Evolutionary conservation across 2,329 filamentous ascomycete genomes (phyloP), one percentile per base, ranked within the genome.

Genomic region (Pseudogymnoascus sp.): DNA sequence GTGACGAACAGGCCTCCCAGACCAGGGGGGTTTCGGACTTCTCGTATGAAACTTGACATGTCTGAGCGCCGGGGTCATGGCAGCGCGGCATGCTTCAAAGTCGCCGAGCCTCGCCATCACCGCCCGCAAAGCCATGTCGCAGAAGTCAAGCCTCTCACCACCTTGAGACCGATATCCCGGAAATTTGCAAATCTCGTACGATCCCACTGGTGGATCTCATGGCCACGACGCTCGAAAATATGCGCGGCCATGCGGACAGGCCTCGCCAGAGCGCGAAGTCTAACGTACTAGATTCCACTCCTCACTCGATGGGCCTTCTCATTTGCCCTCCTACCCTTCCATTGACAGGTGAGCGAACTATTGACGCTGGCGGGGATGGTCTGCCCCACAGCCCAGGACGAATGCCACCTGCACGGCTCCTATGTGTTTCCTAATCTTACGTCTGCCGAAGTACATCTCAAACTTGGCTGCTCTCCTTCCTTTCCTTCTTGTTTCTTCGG

Each of bases 1-100:
- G 29, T 33, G 50, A 19, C 29, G 50, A 56, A 33, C 50, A 56
- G 50, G 50, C 50, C 50, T 21, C 29, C 5, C 50, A 56, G 19
- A 56, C 50, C 29, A 56, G 10, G 50, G 50, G 50, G 50, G 50
- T 56, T 56, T 56, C 50, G 50, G 11, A 56, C 29, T 56, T 56
- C n/a, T 56, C n/a, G 10, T 56, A 56, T 56, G 50, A 56, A 56
- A 56, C 50, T 56, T 56, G 50, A 56, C 50, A 56, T 56, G 50
- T 56, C 50, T 56, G 50, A 56, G 50, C 50, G 29, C 50, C 29
- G 50, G 50, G 50, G 50, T 33, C 50, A 56, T 56, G 50, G 26
- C 50, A 56, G 50, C 50, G 5, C 17, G 50, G 50, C 29, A 56
- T 56, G 50, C 50, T 21, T 56, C 50, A 56, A 17, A 19, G 50